Percentiles rank a stretch among this genome's conserved stretches.
These are phyloP conservation scores for Puccinia triticina DNA, from an alignment of 1,284 basidiomycete genomes.

Conservation along the genomic window DNA sequence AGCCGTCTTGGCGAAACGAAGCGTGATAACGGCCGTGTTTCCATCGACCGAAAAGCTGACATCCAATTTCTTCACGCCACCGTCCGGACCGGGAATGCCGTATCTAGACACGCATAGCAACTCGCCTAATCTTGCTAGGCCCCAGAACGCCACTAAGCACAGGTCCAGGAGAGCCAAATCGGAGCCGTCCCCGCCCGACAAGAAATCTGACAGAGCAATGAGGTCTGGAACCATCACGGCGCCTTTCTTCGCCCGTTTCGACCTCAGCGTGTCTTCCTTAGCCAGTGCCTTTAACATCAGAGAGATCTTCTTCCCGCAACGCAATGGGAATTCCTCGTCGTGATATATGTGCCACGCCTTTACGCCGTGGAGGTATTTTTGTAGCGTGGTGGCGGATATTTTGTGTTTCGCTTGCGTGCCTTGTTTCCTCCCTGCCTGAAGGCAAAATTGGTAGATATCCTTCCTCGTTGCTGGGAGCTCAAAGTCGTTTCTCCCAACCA, in stretches of 20 bases:
- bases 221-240: not conserved
- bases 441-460: slow-evolving; percentile 4
- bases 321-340: not conserved
- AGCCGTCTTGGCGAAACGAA: not conserved
- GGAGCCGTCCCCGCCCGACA: not conserved
- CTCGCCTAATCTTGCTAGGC: not conserved
- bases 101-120: not conserved
- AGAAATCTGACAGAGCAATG: not conserved
- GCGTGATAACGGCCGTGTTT: not conserved
- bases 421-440: no score
- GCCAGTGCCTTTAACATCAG: not conserved
- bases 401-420: no score
- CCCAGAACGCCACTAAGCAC: not conserved
- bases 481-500: no score
- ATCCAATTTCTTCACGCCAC: no score
- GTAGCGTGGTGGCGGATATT: no score
- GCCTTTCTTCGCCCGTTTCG: not conserved
- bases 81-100: not conserved
- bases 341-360: slow-evolving; percentile 1
- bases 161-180: not conserved
- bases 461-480: not conserved
- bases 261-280: not conserved
- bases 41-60: not conserved
- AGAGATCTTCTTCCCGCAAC: not conserved
- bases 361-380: no score